A percentile compares a stretch with the other conserved stretches of the same genome.
These are phyloP conservation scores for Ampelocalamus luodianensis DNA, from an alignment of 176 grass and related monocot species.

Conservation along the genomic window DNA sequence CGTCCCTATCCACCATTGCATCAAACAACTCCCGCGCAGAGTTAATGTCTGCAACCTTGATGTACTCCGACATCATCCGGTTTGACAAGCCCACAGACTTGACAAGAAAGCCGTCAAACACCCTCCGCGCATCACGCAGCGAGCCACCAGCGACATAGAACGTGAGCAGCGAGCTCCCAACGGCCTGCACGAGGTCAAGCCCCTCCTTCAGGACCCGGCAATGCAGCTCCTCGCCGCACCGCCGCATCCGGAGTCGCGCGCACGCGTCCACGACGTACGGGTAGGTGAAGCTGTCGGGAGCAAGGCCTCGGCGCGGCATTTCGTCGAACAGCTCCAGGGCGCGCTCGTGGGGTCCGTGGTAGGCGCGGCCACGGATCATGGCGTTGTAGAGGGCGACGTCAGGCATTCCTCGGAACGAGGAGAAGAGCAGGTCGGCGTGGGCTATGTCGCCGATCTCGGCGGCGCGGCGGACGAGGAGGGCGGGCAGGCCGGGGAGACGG, in stretches of 20 bases:
- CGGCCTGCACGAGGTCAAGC: slow-evolving; percentile 13
- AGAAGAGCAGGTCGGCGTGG: slow-evolving; percentile 49
- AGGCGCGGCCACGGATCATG: slow-evolving; percentile 48
- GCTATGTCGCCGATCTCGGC: too few relatives aligned
- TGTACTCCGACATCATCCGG: slow-evolving; percentile 45
- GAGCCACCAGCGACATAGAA: slow-evolving; percentile 32
- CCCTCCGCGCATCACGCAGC: slow-evolving; percentile 26
- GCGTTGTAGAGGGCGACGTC: slow-evolving; percentile 53
- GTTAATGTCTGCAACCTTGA: slow-evolving; percentile 9
- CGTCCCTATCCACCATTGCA: slow-evolving; percentile 45
- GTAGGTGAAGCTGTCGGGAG: slow-evolving; percentile 54
- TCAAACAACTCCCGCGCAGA: slow-evolving; percentile 45
- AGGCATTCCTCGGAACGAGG: background rate
- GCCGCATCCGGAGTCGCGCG: slow-evolving; percentile 27
- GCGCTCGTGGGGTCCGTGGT: slow-evolving; percentile 39
- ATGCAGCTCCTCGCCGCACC: slow-evolving; percentile 33
- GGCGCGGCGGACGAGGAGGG: too few relatives aligned
- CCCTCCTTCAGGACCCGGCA: slow-evolving; percentile 47
- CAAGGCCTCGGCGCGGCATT: slow-evolving; percentile 45
- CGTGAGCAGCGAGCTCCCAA: slow-evolving; percentile 48
- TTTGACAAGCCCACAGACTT: slow-evolving; percentile 42
- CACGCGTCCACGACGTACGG: slow-evolving; percentile 49
- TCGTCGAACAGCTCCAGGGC: slow-evolving; percentile 51
- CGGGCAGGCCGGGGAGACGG: too few relatives aligned
- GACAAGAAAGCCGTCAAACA: slow-evolving; percentile 41